Percentiles rank a stretch among this genome's conserved stretches.
phyloP scores from a whole-genome alignment of 2,329 filamentous ascomycete genomes.

The Pyrenophora teres region DNA sequence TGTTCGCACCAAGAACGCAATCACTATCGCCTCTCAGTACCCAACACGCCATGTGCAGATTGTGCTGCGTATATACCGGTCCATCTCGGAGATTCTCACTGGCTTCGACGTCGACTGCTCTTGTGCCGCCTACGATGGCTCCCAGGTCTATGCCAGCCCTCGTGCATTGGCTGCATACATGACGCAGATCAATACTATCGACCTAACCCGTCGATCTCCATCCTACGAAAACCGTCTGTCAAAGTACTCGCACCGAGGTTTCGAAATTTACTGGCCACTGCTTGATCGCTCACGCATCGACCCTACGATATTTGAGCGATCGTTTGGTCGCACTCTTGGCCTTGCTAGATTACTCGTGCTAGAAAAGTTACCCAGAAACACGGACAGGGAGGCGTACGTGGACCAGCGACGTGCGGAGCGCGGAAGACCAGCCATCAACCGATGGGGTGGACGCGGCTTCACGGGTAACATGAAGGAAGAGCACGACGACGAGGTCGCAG shows the following conservation, averaged over 20 bases:
- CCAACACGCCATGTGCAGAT: constrained; percentile 85
- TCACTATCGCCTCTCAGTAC: constrained; percentile 84
- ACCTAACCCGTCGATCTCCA: constrained; percentile 77
- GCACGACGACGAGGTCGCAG: constrained; percentile 79
- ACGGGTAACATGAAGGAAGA: constrained; percentile 75
- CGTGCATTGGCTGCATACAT: constrained; percentile 78
- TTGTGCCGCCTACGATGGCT: constrained; percentile 78
- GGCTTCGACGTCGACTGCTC: constrained; percentile 89
- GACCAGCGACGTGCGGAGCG: constrained; percentile 72
- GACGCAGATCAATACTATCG: constrained; percentile 80
- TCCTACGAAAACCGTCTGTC: constrained; percentile 87
- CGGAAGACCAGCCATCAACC: constrained; percentile 65
- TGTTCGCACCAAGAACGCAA: constrained; percentile 82
- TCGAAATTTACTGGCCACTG: constrained; percentile 79
- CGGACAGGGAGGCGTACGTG: constrained; percentile 71
- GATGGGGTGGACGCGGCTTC: constrained; percentile 50
- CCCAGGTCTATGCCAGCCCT: constrained; percentile 78
- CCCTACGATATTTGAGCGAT: constrained; percentile 84
- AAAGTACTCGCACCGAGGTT: constrained; percentile 80
- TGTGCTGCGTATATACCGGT: constrained; percentile 83
- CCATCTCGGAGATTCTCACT: constrained; percentile 80
- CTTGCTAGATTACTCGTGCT: constrained; percentile 79
- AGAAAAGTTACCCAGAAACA: constrained; percentile 73
- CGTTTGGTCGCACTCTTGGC: constrained; percentile 74
- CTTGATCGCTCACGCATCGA: constrained; percentile 77